Evolutionary conservation across 768 basidiomycete genomes (phyloP), one percentile per base, ranked within the genome.

Genomic region (Tulasnella sp.): DNA sequence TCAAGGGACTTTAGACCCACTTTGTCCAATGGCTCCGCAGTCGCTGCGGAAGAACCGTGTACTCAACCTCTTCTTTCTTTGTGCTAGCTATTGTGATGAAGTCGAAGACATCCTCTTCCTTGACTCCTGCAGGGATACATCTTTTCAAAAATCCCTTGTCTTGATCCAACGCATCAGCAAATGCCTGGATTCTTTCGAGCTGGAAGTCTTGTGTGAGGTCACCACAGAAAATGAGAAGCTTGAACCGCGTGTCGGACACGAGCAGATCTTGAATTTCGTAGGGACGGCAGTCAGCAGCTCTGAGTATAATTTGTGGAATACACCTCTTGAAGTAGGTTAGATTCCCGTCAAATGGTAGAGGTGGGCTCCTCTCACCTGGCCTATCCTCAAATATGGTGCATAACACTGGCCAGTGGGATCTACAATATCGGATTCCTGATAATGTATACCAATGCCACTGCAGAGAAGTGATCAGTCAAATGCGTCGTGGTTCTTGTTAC

Each of bases 1-100:
- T 5, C 20, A 24, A 13, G 46, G 27, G 27, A 37, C 35, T 12
- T 37, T 48, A 4, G 32, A 29, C 57, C 25, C 35, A 78, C 78
- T 72, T 78, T 0, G 76, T 72, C 78, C 78, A 79, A 61, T 79
- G 78, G 7, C 69, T 60, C 44, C 75, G 64, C 49, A 79, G 63
- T 7, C 69, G 46, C 34, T 57, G 54, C 1, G 77, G 77, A 9
- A 79, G 56, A 34, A 72, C 70, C 24, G 66, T 72, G 53, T 71
- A 70, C 42, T 65, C 34, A 27, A 37, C 61, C 4, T 75, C 67
- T 13, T 57, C 62, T 41, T 65, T 59, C 56, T 71, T 72, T 28
- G 34, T 28, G 12, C 44, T 45, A n/a, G 50, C 37, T 22, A 63
- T 61, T 2, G 65, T 76, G 12, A 72, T 58, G n/a, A 62, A 54